Conservation (phyloP, 345 rosid genomes). For the Lepidium aucheri region DNA sequence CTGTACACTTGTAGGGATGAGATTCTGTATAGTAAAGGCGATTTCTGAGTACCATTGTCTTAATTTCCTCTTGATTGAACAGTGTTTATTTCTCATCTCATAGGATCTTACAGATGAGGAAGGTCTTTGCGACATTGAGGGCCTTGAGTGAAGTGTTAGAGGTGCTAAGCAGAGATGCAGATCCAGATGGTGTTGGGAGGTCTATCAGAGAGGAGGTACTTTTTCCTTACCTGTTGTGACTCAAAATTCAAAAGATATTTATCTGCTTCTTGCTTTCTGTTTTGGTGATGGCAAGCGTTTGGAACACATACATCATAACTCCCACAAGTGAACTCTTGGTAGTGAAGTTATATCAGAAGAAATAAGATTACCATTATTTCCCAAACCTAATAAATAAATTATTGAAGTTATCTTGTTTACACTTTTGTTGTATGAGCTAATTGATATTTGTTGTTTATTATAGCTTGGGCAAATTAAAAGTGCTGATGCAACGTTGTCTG, state of each 20-base stretch:
- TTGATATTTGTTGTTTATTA: constrained; percentile 18
- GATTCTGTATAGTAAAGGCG: background rate
- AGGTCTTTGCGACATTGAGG: constrained; percentile 74
- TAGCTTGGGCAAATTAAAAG: constrained; percentile 67
- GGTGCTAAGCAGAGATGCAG: constrained; percentile 81
- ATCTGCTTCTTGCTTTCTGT: background rate
- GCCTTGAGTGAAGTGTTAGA: constrained; percentile 91
- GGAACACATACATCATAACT: background rate
- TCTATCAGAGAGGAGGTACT: constrained; percentile 78
- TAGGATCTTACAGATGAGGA: constrained; percentile 58
- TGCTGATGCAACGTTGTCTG: constrained; percentile 53
- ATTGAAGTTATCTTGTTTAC: constrained; percentile 1
- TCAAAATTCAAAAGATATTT: background rate
- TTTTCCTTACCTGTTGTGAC: background rate
- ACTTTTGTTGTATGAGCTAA: constrained; percentile 3
- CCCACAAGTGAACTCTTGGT: background rate
- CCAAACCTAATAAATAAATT: background rate
- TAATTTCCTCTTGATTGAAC: constrained; percentile 8
- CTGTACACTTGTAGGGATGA: background rate
- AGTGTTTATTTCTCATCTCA: background rate
- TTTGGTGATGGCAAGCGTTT: constrained; percentile 5
- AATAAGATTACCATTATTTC: background rate
- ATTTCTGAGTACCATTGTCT: background rate
- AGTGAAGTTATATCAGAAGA: constrained; percentile 2
- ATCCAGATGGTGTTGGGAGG: constrained; percentile 81